These are phyloP conservation scores for Kitagawia praeruptora DNA, from an alignment of 129 eudicot genomes.

Conservation along the genomic window DNA sequence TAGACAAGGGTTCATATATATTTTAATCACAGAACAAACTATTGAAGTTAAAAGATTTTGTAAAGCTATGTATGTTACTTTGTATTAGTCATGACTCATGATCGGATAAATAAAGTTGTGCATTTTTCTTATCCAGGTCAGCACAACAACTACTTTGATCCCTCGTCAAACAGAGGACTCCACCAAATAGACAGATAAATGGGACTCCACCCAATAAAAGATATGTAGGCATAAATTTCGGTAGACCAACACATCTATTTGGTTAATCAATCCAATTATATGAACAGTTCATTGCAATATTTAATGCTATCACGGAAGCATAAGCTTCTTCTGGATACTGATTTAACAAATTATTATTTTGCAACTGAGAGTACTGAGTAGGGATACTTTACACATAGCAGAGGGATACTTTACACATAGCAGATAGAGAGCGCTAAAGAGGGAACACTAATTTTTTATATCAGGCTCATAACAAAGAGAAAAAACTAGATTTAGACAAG, in stretches of 20 bases:
- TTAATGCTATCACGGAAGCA: background rate
- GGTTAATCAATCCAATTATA: background rate
- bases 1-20: too few species aligned
- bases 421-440: background rate
- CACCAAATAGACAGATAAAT: too few species aligned
- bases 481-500: background rate
- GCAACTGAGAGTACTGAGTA: background rate
- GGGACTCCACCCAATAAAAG: too few species aligned
- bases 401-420: background rate
- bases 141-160: too few species aligned
- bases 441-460: background rate
- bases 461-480: background rate
- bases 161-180: too few species aligned
- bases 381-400: background rate
- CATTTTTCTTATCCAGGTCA: too few species aligned
- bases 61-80: too few species aligned
- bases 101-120: too few species aligned
- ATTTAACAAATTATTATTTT: too few species aligned
- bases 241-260: background rate
- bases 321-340: background rate
- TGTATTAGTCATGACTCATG: too few species aligned
- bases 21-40: too few species aligned
- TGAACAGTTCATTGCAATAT: background rate
- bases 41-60: too few species aligned
- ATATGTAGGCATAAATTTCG: background rate